Evolutionary conservation across 257 asterid genomes (phyloP).

Genomic region (Thymus quinquecostatus): DNA sequence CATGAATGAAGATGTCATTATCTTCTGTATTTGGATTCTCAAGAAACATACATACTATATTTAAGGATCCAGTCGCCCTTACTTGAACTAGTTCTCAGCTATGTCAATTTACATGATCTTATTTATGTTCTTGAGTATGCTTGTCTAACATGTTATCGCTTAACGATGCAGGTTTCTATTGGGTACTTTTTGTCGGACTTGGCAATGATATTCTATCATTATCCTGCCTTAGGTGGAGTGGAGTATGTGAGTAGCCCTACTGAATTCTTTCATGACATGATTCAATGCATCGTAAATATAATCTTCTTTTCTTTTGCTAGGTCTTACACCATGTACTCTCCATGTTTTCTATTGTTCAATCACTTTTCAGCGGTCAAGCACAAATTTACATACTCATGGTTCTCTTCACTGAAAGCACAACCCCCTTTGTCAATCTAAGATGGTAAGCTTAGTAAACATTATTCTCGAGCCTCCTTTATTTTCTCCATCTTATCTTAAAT

Average conservation of each 20-base stretch:
- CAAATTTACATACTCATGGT: constrained; percentile 86
- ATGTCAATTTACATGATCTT: neutral
- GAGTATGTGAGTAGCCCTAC: constrained; percentile 74
- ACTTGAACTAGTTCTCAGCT: neutral
- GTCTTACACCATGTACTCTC: constrained; percentile 94
- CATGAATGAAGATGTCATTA: constrained; percentile 5
- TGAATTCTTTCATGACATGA: neutral
- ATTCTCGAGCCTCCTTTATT: neutral
- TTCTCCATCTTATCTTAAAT: neutral
- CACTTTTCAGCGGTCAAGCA: constrained; percentile 83
- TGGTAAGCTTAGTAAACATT: constrained; percentile 51
- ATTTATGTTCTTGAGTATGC: neutral
- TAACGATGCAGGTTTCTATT: constrained; percentile 63
- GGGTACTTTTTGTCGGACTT: constrained; percentile 90
- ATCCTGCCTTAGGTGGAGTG: constrained; percentile 83
- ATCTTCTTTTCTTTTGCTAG: constrained; percentile 40
- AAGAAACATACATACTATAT: neutral
- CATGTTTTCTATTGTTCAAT: constrained; percentile 64
- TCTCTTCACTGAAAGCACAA: constrained; percentile 88
- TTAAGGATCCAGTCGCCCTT: neutral
- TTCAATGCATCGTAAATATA: neutral
- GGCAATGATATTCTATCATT: constrained; percentile 70
- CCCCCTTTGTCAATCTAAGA: constrained; percentile 90
- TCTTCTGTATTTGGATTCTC: neutral
- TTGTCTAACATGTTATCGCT: neutral